Conservation (phyloP, 1,139 yeast genomes). For the Lodderomyces elongisporus region DNA sequence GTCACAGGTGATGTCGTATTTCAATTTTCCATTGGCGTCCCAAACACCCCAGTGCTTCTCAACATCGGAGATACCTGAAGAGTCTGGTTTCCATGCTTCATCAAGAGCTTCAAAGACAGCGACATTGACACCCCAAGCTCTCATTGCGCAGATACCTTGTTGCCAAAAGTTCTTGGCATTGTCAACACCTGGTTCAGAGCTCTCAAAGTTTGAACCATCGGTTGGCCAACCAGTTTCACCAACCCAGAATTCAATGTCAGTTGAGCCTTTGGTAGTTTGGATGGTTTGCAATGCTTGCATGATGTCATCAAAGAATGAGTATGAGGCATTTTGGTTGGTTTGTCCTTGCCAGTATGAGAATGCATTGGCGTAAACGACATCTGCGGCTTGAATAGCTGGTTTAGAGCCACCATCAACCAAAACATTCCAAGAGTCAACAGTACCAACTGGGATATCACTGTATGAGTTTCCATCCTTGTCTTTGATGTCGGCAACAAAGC, state of each 20-base stretch:
- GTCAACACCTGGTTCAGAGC: conserved; percentile 57
- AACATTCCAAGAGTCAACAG: conserved; percentile 94
- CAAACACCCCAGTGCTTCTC: conserved; percentile 94
- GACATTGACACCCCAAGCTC: conserved; percentile 93
- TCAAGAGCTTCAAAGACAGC: conserved; percentile 92
- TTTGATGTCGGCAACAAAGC: conserved; percentile 50
- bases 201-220: conserved; percentile 68
- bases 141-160: conserved; percentile 82
- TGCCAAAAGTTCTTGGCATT: conserved; percentile 83
- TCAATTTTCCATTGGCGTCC: conserved; percentile 50
- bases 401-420: conserved; percentile 70
- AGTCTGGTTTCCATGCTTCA: conserved; percentile 92
- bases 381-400: conserved; percentile 74
- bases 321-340: conserved; percentile 71
- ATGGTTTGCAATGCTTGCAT: conserved; percentile 91
- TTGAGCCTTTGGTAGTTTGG: conserved; percentile 78
- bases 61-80: conserved; percentile 79
- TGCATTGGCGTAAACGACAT: conserved; percentile 85
- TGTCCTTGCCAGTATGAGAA: conserved; percentile 99
- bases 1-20: conserved; percentile 57
- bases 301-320: conserved; percentile 90
- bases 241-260: conserved; percentile 85
- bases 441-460: conserved; percentile 71
- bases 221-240: conserved; percentile 99
- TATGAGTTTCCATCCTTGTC: conserved; percentile 82